Base-by-base conservation (phyloP, 1,139 yeast genomes). In the Debaryomyces subglobosus region DNA sequence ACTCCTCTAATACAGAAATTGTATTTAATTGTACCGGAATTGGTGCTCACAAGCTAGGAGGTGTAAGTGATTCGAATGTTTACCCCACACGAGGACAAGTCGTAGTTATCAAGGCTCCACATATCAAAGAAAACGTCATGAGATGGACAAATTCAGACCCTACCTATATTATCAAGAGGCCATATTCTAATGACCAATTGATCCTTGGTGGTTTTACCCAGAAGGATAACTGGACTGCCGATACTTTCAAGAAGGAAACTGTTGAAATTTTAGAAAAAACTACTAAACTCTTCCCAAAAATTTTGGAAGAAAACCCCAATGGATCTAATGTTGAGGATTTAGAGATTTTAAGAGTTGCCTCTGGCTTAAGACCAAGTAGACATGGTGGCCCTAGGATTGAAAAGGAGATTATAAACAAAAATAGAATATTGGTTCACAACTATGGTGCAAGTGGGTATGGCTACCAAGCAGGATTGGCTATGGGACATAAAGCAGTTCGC, bases 371-470 rank as follows among this genome's bases (percentile, higher is more conserved):
- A 55, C 94, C 94, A 4, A 73, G 84, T 41, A 78, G 92, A 63
- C 71, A 78, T 42, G 90, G 89, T 12, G 92, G 92, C 4, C 81
- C 74, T 2, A 73, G 91, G 49, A 78, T 86, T 40, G 90, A 84
- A 59, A 30, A 40, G 49, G 89, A 83, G 58, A 63, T 64, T 30
- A 80, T 79, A 53, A 53, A 49, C 5, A 57, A 55, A 6, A 49
- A 49, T 23, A 40, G 23, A 40, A 50, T 67, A 2, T 52, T 79
- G 32, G 68, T 86, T 13, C 91, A 86, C 60, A 84, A 85, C 63
- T 85, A 85, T 59, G 95, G 95, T 27, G 89, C 91, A 7, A 77
- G 84, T 38, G 95, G 95, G 0, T 81, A 85, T 49, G 95, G 95
- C 2, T 86, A 81, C 65, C 92, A 85, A 65, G 78, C 87, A 4